Conservation (phyloP, 257 asterid species). For the Hygrophila difformis region DNA sequence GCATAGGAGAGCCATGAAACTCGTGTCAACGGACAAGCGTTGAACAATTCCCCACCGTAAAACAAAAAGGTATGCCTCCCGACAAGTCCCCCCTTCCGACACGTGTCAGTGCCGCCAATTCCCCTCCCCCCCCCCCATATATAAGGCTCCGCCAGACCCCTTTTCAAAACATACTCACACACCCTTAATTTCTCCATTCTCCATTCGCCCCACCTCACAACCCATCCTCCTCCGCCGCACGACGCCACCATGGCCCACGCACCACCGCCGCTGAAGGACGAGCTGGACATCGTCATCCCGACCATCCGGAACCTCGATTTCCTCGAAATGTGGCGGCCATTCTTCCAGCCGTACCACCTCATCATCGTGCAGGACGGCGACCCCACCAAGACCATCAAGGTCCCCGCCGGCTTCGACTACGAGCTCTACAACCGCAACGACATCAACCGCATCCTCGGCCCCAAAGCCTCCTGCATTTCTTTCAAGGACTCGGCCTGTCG, state of each 20-base stretch:
- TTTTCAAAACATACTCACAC: too few relatives aligned
- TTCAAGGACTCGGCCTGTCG: slow-evolving; percentile 97
- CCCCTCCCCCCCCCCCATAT: slow-evolving; percentile 9
- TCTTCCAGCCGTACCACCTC: slow-evolving; percentile 67
- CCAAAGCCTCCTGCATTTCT: slow-evolving; percentile 74
- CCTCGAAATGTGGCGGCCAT: slow-evolving; percentile 94
- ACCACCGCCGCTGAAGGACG: slow-evolving; percentile 59
- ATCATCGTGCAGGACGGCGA: slow-evolving; percentile 95
- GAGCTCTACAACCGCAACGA: slow-evolving; percentile 81
- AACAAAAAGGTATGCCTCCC: not conserved
- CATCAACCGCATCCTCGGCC: slow-evolving; percentile 72
- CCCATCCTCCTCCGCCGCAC: not conserved
- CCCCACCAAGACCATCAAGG: slow-evolving; percentile 66
- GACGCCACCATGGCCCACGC: slow-evolving; percentile 34
- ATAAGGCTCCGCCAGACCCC: too few relatives aligned
- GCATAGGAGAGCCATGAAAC: slow-evolving; percentile 16
- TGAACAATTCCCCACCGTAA: slow-evolving; percentile 42
- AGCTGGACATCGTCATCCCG: slow-evolving; percentile 84
- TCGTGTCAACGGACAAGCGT: slow-evolving; percentile 16
- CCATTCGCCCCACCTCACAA: too few relatives aligned
- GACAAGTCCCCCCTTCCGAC: slow-evolving; percentile 1
- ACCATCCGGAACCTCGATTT: slow-evolving; percentile 85
- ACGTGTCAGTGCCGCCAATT: slow-evolving; percentile 18
- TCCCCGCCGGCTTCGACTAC: slow-evolving; percentile 74
- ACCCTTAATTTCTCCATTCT: too few relatives aligned